Evolutionary conservation across 257 asterid species (phyloP), one percentile per base, ranked within the genome.

Genomic region (Plantago ovata): DNA sequence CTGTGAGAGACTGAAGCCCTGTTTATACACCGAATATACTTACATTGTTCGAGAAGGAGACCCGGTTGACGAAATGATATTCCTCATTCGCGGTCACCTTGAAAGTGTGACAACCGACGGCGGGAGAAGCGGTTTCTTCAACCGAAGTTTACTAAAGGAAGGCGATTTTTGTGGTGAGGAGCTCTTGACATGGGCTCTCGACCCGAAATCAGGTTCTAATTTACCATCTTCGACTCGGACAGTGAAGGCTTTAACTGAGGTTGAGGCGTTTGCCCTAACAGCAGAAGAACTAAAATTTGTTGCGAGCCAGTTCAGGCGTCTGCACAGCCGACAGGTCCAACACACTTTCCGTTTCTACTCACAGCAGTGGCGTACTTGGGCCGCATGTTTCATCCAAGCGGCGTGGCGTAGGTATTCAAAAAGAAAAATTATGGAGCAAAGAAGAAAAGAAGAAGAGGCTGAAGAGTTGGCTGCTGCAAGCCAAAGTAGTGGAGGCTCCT

Each of bases 361-460:
- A 0, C 97, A 88, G 62, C 98, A 93, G 58, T 93, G 98, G 98
- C 75, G 97, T 54, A 93, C 98, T 0, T 93, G 98, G 98, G 97
- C 94, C 1, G 97, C 98, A 14, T 84, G 95, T 79, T 92, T 88
- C 33, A 85, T 92, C 49, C 98, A 93, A 71, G 95, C 98, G 14
- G 98, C 97, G 0, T 93, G 98, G 98, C 77, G 98, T 6, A 77
- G 98, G 19, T 83, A 93, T 48, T 76, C 86, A 41, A 88, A 81
- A 60, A 75, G 97, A 73, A 93, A 93, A 62, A 44, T 81, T n/a
- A 20, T 84, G 71, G 97, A 88, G 65, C 77, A 68, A 52, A 80
- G 71, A 60, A 72, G 89, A 55, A 93, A 86, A 76, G 95, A 83
- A 53, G 95, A 87, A 66, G 96, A 77, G 59, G 95, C 69, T 0